Evolutionary conservation across 2,329 filamentous ascomycete species (phyloP), one percentile per base, ranked within the genome.

Genomic region (Aspergillus viridinutans): DNA sequence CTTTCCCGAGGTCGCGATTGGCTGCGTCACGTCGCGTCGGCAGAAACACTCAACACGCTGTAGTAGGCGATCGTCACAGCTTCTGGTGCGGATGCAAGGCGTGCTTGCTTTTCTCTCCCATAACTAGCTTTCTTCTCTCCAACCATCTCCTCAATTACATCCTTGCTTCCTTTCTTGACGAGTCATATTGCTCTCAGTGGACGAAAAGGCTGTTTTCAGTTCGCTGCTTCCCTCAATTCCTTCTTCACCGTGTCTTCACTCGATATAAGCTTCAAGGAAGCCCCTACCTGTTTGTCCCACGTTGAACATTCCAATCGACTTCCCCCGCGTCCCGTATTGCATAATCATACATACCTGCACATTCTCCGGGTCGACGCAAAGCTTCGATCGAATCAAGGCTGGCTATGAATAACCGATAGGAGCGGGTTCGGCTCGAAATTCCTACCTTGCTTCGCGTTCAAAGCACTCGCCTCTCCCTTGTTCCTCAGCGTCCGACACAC

Each of bases 1-100:
- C 21, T 56, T 56, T 62, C 50, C 59, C 58, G 57, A 54, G 50
- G 56, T 55, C 67, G 69, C 69, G 72, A 72, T 72, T 72, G 70
- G 71, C 66, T 68, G 58, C 64, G 67, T 71, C 70, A 72, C 72
- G 72, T 74, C 73, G 72, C 72, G 73, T 74, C 61, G 29, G 50
- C 20, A 21, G 32, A 42, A 50, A 68, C 69, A 70, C 70, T 70
- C 66, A 65, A 66, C 61, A 62, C 47, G 43, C 43, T 47, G 53
- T 63, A 61, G 53, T 63, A 61, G 58, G 62, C 60, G 69, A 69
- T 71, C 69, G 59, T 63, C 64, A 56, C 59, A 68, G 66, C 69
- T 69, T 67, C 67, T 66, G 55, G 57, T 49, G 51, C 55, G 54
- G 54, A 71, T 69, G 69, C 67, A 72, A 72, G 69, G 70, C 61